Evolutionary conservation across 441 rosid genomes (phyloP).

Genomic region (Heliophila coronopifolia): DNA sequence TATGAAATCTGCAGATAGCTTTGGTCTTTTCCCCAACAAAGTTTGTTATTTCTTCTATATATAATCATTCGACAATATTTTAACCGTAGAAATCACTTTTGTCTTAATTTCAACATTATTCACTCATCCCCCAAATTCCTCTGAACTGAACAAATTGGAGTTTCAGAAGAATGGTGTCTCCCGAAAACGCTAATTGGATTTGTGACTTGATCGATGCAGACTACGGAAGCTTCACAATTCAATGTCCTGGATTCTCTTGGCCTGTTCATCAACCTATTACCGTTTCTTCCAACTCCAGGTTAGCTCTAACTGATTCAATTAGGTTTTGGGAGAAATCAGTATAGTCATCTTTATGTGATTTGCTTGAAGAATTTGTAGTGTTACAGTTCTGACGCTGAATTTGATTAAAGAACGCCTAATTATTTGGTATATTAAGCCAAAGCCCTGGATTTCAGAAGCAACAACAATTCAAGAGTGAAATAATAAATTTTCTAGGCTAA

Average conservation of each 20-base stretch:
- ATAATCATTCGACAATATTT: too few species aligned
- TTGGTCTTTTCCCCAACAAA: too few species aligned
- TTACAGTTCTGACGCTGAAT: background rate
- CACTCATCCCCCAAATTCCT: too few species aligned
- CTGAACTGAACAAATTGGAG: too few species aligned
- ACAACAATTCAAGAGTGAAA: background rate
- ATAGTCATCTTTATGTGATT: background rate
- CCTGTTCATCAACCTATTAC: conserved; percentile 42
- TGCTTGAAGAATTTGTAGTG: background rate
- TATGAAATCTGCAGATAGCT: too few species aligned
- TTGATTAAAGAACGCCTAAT: background rate
- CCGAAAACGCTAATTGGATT: conserved; percentile 69
- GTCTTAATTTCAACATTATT: too few species aligned
- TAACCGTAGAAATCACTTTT: too few species aligned
- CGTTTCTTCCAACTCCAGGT: conserved; percentile 56
- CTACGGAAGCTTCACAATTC: conserved; percentile 49
- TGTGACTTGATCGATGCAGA: conserved; percentile 66
- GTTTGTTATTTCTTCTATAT: too few species aligned
- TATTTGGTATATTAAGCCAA: background rate
- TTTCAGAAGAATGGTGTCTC: conserved; percentile 53
- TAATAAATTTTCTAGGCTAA: background rate
- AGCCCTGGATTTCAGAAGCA: background rate
- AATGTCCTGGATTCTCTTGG: conserved; percentile 62
- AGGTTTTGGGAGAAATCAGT: conserved; percentile 13
- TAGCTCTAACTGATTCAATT: conserved; percentile 4